phyloP scores from a whole-genome alignment of 2,329 filamentous ascomycete genomes.

The Colletotrichum horii region DNA sequence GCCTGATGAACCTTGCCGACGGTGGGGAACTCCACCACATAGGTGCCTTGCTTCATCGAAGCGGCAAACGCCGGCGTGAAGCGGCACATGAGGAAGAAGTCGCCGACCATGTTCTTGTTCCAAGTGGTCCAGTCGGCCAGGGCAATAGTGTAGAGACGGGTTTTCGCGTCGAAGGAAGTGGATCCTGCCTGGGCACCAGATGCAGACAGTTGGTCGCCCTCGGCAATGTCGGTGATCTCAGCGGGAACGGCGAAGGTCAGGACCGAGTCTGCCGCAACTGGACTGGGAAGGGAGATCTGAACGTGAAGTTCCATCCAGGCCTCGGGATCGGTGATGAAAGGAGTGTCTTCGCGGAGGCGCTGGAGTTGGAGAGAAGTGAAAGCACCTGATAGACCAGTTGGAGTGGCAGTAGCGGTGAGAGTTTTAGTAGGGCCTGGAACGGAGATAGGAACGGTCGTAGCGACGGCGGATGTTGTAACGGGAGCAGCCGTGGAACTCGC shows the following conservation, averaged over 20 bases:
- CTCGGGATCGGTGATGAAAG: neutral
- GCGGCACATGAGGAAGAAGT: slow-evolving; percentile 22
- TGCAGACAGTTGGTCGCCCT: neutral
- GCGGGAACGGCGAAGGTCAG: slow-evolving; percentile 8
- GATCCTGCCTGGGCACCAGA: neutral
- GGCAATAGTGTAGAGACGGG: neutral
- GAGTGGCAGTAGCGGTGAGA: slow-evolving; percentile 1
- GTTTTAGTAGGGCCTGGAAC: slow-evolving; percentile 19
- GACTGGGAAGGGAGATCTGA: slow-evolving; percentile 1
- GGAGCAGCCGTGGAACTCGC: neutral
- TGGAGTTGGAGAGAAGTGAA: slow-evolving; percentile 12
- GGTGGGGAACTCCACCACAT: slow-evolving; percentile 13
- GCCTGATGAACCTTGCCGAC: neutral
- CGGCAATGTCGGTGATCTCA: slow-evolving; percentile 8
- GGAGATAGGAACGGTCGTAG: neutral
- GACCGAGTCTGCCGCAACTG: neutral
- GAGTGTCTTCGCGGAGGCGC: neutral
- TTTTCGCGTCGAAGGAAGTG: neutral
- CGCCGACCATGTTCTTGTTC: slow-evolving; percentile 18
- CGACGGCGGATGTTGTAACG: neutral
- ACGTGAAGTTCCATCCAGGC: slow-evolving; percentile 19
- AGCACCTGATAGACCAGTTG: slow-evolving; percentile 10
- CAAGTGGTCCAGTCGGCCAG: slow-evolving; percentile 12
- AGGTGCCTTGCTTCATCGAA: slow-evolving; percentile 5
- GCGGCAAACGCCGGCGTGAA: slow-evolving; percentile 5